phyloP scores from a whole-genome alignment of 139 green algal genomes.

The Chlamydomonas eustigma region DNA sequence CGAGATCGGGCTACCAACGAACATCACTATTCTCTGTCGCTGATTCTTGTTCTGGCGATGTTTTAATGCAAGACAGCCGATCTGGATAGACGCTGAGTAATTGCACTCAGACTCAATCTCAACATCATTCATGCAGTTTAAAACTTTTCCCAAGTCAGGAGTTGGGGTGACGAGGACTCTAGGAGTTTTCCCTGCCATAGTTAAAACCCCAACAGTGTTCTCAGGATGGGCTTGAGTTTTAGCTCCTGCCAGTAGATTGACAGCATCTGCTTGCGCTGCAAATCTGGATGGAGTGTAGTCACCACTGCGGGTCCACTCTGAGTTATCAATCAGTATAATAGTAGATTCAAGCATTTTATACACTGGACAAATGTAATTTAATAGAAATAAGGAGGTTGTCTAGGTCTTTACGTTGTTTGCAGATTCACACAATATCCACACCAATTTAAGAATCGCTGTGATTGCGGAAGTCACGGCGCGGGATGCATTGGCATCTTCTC shows the following conservation, averaged over 20 bases:
- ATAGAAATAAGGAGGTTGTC: too few species aligned
- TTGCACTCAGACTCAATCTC: conserved; percentile 81
- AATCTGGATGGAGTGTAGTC: conserved; percentile 94
- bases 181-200: conserved; percentile 91
- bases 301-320: conserved; percentile 89
- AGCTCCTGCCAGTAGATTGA: conserved; percentile 94
- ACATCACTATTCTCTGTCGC: conserved; percentile 94
- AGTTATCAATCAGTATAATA: conserved; percentile 94
- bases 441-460: too few species aligned
- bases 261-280: conserved; percentile 91
- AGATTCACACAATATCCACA: too few species aligned
- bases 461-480: too few species aligned
- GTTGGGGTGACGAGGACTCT: conserved; percentile 95
- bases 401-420: too few species aligned
- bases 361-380: too few species aligned
- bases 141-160: conserved; percentile 92
- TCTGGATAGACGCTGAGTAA: conserved; percentile 82
- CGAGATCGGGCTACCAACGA: conserved; percentile 85
- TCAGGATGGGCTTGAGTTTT: conserved; percentile 97
- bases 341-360: conserved; percentile 75
- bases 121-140: conserved; percentile 85
- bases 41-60: conserved; percentile 99
- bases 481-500: too few species aligned
- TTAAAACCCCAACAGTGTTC: conserved; percentile 96
- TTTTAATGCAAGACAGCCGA: conserved; percentile 97